Conservation (phyloP, 331 rosid genomes). For the Rosa hybrid region DNA sequence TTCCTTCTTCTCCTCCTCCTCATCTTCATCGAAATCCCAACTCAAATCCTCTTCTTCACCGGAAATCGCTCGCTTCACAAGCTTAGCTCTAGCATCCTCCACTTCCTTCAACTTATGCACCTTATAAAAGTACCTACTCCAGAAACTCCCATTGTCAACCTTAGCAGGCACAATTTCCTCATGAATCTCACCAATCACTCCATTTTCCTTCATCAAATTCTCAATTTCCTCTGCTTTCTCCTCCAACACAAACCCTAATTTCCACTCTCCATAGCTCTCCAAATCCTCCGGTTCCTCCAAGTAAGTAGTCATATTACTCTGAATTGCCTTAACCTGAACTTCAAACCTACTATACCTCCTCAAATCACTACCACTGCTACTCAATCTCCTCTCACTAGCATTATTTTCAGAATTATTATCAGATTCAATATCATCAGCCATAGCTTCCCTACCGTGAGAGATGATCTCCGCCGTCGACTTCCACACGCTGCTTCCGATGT, state of each 20-base stretch:
- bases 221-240: conserved; percentile 57
- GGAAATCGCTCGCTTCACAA: conserved; percentile 74
- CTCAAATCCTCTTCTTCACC: conserved; percentile 85
- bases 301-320: conserved; percentile 66
- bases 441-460: conserved; percentile 73
- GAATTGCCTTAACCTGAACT: conserved; percentile 59
- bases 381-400: conserved; percentile 22
- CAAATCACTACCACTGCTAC: conserved; percentile 42
- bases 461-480: conserved; percentile 86
- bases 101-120: conserved; percentile 66
- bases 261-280: conserved; percentile 62
- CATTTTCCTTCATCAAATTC: conserved; percentile 56
- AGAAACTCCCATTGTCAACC: conserved; percentile 56
- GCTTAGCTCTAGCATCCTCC: conserved; percentile 80
- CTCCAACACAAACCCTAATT: conserved; percentile 62
- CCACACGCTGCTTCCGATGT: conserved; percentile 84
- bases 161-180: conserved; percentile 54
- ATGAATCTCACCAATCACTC: conserved; percentile 53
- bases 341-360: conserved; percentile 82
- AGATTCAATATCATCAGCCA: conserved; percentile 52
- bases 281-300: conserved; percentile 81
- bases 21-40: conserved; percentile 89
- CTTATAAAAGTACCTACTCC: conserved; percentile 78
- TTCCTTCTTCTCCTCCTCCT: conserved; percentile 13
- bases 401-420: conserved; percentile 32